Percentiles rank a stretch among this genome's conserved stretches.
These are phyloP conservation scores for Geoglossum cookeanum DNA, from an alignment of 2,329 filamentous ascomycete genomes.

Conservation along the genomic window DNA sequence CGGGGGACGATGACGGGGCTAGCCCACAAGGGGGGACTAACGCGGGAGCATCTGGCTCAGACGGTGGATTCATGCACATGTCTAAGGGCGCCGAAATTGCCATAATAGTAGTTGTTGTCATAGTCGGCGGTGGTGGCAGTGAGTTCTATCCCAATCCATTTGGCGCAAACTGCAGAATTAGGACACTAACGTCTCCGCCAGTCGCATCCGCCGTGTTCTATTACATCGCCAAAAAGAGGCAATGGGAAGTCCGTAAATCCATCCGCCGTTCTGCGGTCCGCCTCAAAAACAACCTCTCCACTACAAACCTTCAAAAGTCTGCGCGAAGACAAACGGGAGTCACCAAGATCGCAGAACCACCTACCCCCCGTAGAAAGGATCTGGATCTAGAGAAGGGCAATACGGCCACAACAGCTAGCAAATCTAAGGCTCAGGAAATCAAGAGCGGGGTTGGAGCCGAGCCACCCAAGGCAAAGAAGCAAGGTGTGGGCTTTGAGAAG, in stretches of 20 bases:
- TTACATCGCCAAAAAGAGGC: slow-evolving; percentile 64
- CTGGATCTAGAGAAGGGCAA: neutral
- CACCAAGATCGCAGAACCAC: neutral
- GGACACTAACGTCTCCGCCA: slow-evolving; percentile 17
- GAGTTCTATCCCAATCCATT: slow-evolving; percentile 17
- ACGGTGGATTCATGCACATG: slow-evolving; percentile 39
- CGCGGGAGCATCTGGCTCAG: slow-evolving; percentile 46
- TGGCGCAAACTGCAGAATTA: too few species aligned
- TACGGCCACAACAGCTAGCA: neutral
- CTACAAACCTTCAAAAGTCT: neutral
- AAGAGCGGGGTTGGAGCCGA: neutral
- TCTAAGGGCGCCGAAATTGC: slow-evolving; percentile 53
- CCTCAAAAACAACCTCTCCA: slow-evolving; percentile 3
- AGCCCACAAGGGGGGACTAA: slow-evolving; percentile 19
- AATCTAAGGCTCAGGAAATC: neutral
- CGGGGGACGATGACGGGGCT: slow-evolving; percentile 21
- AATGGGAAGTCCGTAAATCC: slow-evolving; percentile 60
- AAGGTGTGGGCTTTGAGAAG: neutral
- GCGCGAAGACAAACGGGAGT: neutral
- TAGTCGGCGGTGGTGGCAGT: slow-evolving; percentile 52
- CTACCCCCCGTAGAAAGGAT: neutral
- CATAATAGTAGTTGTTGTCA: slow-evolving; percentile 52
- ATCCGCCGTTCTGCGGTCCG: slow-evolving; percentile 42
- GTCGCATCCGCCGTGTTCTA: slow-evolving; percentile 50
- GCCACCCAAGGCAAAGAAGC: neutral